Evolutionary conservation across 352 stramenopile genomes (phyloP).

Genomic region (Pythium apleroticum): DNA sequence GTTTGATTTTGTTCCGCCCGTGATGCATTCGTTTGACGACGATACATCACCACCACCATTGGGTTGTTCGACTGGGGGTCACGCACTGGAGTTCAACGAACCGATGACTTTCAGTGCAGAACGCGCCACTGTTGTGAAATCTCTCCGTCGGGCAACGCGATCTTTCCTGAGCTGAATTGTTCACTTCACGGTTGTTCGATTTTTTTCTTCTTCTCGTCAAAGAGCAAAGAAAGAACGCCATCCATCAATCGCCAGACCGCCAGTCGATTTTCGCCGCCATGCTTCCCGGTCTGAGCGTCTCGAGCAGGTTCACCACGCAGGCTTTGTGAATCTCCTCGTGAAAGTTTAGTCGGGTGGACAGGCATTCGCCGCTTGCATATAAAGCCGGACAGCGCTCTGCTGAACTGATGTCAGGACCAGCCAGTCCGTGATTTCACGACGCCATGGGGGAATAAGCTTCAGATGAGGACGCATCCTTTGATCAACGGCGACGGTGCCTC

Average conservation of each 20-base stretch:
- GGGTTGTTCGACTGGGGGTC: not conserved
- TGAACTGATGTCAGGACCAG: too few species aligned
- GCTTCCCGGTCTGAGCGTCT: too few species aligned
- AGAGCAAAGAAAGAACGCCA: slow-evolving; percentile 2
- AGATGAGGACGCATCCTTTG: not conserved
- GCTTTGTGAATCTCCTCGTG: not conserved
- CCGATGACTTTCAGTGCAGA: not conserved
- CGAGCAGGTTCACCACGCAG: not conserved
- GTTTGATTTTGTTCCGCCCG: not conserved
- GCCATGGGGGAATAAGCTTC: not conserved
- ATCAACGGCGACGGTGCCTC: not conserved
- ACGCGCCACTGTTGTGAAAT: too few species aligned
- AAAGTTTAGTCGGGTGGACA: not conserved
- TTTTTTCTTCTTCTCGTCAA: not conserved
- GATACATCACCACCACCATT: too few species aligned
- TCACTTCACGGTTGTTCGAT: not conserved
- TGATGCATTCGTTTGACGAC: too few species aligned
- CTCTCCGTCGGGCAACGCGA: too few species aligned
- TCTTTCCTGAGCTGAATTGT: not conserved
- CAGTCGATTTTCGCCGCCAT: not conserved
- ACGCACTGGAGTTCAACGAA: not conserved
- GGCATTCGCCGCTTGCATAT: not conserved
- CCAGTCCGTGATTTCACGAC: too few species aligned
- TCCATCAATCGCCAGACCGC: not conserved
- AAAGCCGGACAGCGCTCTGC: not conserved